phyloP scores from a whole-genome alignment of 2,329 filamentous ascomycete species.

The Cercospora zeina region DNA sequence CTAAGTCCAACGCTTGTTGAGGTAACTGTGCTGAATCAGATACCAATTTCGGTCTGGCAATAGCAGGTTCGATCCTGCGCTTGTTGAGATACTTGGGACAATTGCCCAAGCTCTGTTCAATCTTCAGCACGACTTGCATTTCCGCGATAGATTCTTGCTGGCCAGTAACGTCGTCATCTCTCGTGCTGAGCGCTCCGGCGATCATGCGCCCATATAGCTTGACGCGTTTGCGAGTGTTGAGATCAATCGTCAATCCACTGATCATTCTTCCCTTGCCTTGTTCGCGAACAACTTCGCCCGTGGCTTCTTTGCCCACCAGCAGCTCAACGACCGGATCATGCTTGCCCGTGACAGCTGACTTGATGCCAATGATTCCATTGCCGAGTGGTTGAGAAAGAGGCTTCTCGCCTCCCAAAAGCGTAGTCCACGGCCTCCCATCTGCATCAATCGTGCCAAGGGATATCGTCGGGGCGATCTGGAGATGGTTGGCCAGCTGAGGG shows the following conservation, averaged over 20 bases:
- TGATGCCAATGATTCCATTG: slow-evolving; percentile 63
- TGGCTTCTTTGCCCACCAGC: slow-evolving; percentile 54
- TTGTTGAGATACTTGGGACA: slow-evolving; percentile 86
- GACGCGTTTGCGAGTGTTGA: slow-evolving; percentile 67
- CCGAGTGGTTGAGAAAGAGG: slow-evolving; percentile 67
- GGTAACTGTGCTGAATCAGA: slow-evolving; percentile 54
- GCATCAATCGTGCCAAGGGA: slow-evolving; percentile 72
- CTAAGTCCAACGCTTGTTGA: slow-evolving; percentile 57
- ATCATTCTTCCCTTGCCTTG: slow-evolving; percentile 55
- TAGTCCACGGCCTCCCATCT: slow-evolving; percentile 69
- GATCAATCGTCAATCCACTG: slow-evolving; percentile 62
- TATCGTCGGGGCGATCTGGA: slow-evolving; percentile 65
- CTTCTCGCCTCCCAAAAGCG: slow-evolving; percentile 71
- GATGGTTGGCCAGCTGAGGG: slow-evolving; percentile 59
- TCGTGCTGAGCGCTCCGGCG: slow-evolving; percentile 57
- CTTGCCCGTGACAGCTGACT: slow-evolving; percentile 59
- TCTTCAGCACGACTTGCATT: slow-evolving; percentile 63
- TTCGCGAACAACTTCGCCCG: slow-evolving; percentile 48
- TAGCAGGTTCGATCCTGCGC: slow-evolving; percentile 61
- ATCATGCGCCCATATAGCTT: slow-evolving; percentile 72
- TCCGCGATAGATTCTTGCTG: slow-evolving; percentile 38
- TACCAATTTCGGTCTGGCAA: slow-evolving; percentile 56
- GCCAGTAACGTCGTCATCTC: slow-evolving; percentile 39
- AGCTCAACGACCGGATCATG: slow-evolving; percentile 70
- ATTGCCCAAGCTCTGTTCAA: slow-evolving; percentile 73